These are phyloP conservation scores for Entomortierella chlamydospora DNA, from an alignment of 192 early-diverging fungal species.

Conservation along the genomic window DNA sequence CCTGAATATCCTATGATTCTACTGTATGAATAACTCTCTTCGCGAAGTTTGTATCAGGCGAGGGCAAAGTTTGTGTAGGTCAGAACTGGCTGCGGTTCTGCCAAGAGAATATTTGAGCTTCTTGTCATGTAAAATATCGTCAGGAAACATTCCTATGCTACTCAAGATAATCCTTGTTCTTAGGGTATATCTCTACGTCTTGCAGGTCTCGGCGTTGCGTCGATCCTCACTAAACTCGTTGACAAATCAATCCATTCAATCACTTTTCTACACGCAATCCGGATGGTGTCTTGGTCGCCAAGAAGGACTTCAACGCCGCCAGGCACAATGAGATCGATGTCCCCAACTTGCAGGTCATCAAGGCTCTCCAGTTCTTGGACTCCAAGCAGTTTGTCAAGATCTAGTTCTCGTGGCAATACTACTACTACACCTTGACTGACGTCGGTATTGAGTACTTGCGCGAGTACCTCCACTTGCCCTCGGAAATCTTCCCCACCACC, in stretches of 20 bases:
- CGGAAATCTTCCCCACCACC: conserved; percentile 96
- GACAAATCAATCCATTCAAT: background rate
- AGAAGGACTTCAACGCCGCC: conserved; percentile 98
- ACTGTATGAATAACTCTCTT: no score
- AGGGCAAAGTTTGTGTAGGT: no score
- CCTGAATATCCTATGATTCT: no score
- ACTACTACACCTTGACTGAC: conserved; percentile 99
- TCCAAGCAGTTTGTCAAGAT: conserved; percentile 95
- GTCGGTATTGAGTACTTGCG: conserved; percentile 98
- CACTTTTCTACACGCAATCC: background rate
- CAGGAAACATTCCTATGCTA: no score
- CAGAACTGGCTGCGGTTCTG: no score
- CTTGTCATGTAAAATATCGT: no score
- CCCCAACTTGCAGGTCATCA: conserved; percentile 99
- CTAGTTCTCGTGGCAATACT: conserved; percentile 99
- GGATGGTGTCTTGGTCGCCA: conserved; percentile 98
- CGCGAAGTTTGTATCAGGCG: no score
- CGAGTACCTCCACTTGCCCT: conserved; percentile 96
- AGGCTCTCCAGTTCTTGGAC: conserved; percentile 96
- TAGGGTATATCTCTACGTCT: no score
- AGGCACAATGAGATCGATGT: conserved; percentile 98
- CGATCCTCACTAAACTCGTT: no score
- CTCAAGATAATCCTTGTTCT: no score
- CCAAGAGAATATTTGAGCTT: no score
- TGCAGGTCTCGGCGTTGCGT: no score